Evolutionary conservation across 2,329 filamentous ascomycete species (phyloP).

Genomic region (Myriangium duriaei): DNA sequence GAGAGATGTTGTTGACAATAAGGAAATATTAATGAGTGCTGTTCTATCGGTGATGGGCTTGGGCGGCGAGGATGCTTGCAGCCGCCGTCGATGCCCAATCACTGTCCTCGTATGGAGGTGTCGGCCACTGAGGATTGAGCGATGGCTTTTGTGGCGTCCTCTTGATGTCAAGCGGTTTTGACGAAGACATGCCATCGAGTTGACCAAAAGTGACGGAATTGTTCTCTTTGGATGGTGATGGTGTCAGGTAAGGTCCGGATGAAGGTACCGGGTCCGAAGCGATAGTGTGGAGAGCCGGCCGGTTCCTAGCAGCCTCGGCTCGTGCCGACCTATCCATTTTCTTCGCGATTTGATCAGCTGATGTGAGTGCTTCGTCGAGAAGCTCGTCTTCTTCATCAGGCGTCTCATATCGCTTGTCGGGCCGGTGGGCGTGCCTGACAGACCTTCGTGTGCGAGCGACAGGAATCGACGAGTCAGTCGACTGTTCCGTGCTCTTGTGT

Average conservation of each 20-base stretch:
- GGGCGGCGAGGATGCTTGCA: conserved; percentile 66
- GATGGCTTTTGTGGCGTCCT: conserved; percentile 42
- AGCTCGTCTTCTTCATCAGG: conserved; percentile 95
- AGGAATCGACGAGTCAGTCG: conserved; percentile 51
- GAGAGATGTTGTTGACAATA: conserved; percentile 4
- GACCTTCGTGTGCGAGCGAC: conserved; percentile 71
- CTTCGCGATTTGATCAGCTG: conserved; percentile 62
- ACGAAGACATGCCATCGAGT: conserved; percentile 46
- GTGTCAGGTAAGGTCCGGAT: conserved; percentile 53
- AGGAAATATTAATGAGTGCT: conserved; percentile 35
- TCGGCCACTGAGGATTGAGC: conserved; percentile 67
- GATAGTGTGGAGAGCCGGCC: conserved; percentile 46
- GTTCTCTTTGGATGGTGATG: conserved; percentile 67
- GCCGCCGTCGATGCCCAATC: conserved; percentile 81
- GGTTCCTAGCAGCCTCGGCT: conserved; percentile 16
- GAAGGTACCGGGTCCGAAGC: conserved; percentile 48
- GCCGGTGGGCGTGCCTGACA: conserved; percentile 55
- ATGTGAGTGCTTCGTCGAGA: conserved; percentile 73
- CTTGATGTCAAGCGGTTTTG: conserved; percentile 59
- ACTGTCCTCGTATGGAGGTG: conserved; percentile 84
- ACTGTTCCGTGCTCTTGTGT: conserved; percentile 34
- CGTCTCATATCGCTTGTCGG: conserved; percentile 77
- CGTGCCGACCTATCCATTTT: conserved; percentile 45
- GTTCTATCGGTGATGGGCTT: conserved; percentile 32
- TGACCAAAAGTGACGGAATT: conserved; percentile 64